Conservation (phyloP, 2,329 filamentous ascomycete species). For the Fusarium sacchari region DNA sequence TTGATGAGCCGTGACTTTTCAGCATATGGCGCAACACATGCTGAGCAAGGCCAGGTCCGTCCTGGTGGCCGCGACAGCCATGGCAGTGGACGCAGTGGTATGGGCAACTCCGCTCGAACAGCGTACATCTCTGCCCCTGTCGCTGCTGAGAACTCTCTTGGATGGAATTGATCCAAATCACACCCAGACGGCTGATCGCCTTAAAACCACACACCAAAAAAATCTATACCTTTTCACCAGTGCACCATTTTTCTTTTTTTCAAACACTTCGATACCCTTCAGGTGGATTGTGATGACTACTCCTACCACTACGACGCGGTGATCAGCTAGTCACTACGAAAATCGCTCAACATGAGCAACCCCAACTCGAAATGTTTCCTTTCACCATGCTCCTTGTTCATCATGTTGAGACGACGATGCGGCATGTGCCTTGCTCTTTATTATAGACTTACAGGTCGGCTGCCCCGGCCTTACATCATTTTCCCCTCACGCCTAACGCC, state of each 20-base stretch:
- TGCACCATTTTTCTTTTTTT: conserved; percentile 41
- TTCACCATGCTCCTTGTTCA: conserved; percentile 33
- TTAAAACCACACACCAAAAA: conserved; percentile 24
- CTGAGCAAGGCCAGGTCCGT: conserved; percentile 22
- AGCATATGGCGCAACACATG: conserved; percentile 61
- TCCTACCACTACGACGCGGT: conserved; percentile 36
- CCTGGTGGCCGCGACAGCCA: conserved; percentile 65
- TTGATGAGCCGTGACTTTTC: conserved; percentile 67
- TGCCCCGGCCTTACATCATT: conserved; percentile 32
- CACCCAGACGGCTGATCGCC: conserved; percentile 25
- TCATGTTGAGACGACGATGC: conserved; percentile 35
- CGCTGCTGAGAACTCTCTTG: conserved; percentile 92
- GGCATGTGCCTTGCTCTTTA: conserved; percentile 36
- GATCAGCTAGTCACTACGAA: conserved; percentile 18
- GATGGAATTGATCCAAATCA: conserved; percentile 78
- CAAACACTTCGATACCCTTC: conserved; percentile 49
- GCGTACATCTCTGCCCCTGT: conserved; percentile 87
- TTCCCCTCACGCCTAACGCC: conserved; percentile 36
- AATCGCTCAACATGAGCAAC: conserved; percentile 26
- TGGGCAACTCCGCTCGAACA: conserved; percentile 64
- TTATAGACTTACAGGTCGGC: conserved; percentile 43
- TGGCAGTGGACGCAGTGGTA: conserved; percentile 70
- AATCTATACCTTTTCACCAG: conserved; percentile 34
- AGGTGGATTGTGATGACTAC: conserved; percentile 43
- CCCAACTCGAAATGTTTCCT: conserved; percentile 41